Conservation (phyloP, 78 protist species). For the Speleostelium caveatum region DNA sequence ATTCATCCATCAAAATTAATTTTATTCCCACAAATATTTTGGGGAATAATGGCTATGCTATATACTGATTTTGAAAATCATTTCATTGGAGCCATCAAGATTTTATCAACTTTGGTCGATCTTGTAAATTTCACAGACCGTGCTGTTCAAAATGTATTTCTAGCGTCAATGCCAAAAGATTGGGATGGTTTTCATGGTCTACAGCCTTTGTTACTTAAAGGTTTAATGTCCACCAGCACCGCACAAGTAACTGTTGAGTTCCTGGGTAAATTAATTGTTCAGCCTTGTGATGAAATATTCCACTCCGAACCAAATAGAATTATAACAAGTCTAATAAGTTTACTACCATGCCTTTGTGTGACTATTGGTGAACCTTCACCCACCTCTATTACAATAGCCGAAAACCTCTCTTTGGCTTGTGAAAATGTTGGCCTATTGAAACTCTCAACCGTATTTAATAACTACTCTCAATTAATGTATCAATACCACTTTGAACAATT, state of each 20-base stretch:
- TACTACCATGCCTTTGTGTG: conserved; percentile 50
- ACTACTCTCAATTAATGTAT: conserved; percentile 18
- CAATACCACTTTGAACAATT: conserved; percentile 34
- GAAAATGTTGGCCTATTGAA: conserved; percentile 24
- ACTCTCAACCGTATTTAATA: conserved; percentile 38
- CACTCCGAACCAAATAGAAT: conserved; percentile 69
- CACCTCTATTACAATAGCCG: neutral
- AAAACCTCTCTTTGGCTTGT: conserved; percentile 18
- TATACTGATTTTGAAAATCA: conserved; percentile 57
- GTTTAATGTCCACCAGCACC: conserved; percentile 35
- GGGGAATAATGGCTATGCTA: conserved; percentile 64
- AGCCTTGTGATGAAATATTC: conserved; percentile 79
- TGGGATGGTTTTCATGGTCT: conserved; percentile 69
- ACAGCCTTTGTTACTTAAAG: conserved; percentile 68
- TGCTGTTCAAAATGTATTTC: conserved; percentile 72
- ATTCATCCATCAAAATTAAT: conserved; percentile 68
- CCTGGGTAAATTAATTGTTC: conserved; percentile 15
- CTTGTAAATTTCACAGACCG: conserved; percentile 57
- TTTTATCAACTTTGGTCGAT: conserved; percentile 37
- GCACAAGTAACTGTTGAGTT: conserved; percentile 34
- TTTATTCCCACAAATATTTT: conserved; percentile 60
- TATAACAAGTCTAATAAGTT: conserved; percentile 33
- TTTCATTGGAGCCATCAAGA: conserved; percentile 47
- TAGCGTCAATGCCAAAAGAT: conserved; percentile 72
- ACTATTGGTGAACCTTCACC: conserved; percentile 21